Base-by-base conservation (phyloP, 768 basidiomycete species). In the Hericium rajendrae region DNA sequence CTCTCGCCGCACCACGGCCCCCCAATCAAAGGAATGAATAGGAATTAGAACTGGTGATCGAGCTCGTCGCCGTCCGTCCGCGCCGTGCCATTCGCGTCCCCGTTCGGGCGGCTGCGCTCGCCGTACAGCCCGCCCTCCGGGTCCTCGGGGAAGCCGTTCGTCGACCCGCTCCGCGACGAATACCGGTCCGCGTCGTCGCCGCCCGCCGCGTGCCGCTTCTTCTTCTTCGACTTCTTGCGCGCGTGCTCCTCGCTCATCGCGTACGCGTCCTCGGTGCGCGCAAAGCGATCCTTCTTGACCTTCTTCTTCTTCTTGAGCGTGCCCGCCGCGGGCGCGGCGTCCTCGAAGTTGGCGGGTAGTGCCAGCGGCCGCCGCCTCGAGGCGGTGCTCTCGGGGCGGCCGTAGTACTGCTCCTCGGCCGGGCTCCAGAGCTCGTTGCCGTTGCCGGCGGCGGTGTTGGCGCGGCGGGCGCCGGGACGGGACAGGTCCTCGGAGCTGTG, bases 241-340 rank as follows among this genome's bases (percentile, higher is more conserved):
- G 67, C 51, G 68, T 75, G 64, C 74, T 80, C 65, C 51, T 74
- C 74, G 1, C 65, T 53, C 20, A 68, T 62, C 2, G 73, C 75
- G 64, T 91, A 86, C 38, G 90, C 91, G 68, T 93, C 91, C 70
- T 91, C 88, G 37, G 90, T 91, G 70, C 86, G 77, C 58, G 85
- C 89, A 86, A 86, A 92, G 57, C 91, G 76, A 64, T 93, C 91
- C 70, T 92, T 91, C 79, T 91, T 92, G 53, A 81, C 80, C 64
- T 84, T 85, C 72, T 86, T 83, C 71, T 82, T 82, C 72, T 82
- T 86, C 71, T 74, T 80, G 60, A 70, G 73, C 56, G 74, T 75
- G 57, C 68, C 66, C 51, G 72, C 67, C 18, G 73, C 78, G 20
- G 71, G 65, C 20, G 65, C 51, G 6, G 73, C 59, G 61, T 90